Evolutionary conservation across 148 eudicot species (phyloP), one percentile per base, ranked within the genome.

Genomic region (Chenopodium quinoa): DNA sequence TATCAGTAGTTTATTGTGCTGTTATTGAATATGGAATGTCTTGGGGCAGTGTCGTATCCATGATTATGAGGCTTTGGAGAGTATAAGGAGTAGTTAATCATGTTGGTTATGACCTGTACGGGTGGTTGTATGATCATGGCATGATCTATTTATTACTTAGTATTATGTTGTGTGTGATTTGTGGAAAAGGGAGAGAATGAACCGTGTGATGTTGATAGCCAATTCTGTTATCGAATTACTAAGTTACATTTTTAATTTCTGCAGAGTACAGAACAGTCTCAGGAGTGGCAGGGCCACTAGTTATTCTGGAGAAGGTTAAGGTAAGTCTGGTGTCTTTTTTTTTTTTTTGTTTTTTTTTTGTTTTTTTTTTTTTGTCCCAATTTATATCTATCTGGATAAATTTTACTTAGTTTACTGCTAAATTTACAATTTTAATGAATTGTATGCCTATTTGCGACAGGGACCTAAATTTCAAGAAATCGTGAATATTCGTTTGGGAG

Each of bases 401-500:
- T 2, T 50, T 0, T 32, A 8, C 14, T n/a, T 69, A 64, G 70
- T 40, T 25, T 48, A 6, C 65, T 64, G 17, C 19, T 20, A 23
- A 80, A 66, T 60, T 20, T 23, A 40, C 71, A 20, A 52, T 62
- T 71, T 47, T 40, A 32, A 27, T 63, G 44, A 19, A 12, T 34
- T 50, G 62, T 32, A 46, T 81, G 40, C n/a, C 58, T 31, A 32
- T 63, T 67, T 73, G 60, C 89, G 69, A 56, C 83, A 96, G 99
- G 99, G 99, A 87, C 99, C 99, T 78, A 96, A 96, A 88, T 96
- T 87, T 83, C 98, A 93, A 85, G 99, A 96, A 85, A 96, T 96
- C 83, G 99, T 93, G 47, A 96, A 93, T 85, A 96, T 96, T 77
- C 99, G 99, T 77, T 77, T 95, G 75, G 99, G 99, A 85, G 99